Evolutionary conservation across 495 filamentous ascomycete genomes (phyloP).

Genomic region (Bombardia bombarda): DNA sequence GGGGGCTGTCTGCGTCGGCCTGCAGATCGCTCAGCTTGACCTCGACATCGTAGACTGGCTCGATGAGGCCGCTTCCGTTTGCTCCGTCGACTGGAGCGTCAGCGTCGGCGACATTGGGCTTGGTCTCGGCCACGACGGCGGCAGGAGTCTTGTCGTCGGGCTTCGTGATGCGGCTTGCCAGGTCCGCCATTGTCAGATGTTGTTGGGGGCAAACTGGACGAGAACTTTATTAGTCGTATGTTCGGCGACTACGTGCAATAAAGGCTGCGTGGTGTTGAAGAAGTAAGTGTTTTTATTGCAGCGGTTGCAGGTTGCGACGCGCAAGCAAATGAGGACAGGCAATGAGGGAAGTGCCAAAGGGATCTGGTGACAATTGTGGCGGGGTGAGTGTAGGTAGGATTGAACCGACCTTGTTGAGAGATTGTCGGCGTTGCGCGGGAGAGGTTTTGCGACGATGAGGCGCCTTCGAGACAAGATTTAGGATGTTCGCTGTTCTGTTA

Average conservation of each 20-base stretch:
- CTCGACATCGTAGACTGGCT: constrained; percentile 70
- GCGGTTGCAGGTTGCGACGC: neutral
- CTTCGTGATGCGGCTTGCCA: constrained; percentile 55
- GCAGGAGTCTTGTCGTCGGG: constrained; percentile 25
- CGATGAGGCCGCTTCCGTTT: constrained; percentile 50
- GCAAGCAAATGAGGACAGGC: too few species aligned
- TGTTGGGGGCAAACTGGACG: neutral
- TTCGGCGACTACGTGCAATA: too few species aligned
- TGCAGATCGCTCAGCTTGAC: constrained; percentile 89
- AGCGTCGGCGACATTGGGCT: constrained; percentile 11
- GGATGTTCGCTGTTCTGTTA: too few species aligned
- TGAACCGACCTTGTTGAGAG: too few species aligned
- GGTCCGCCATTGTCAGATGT: constrained; percentile 34
- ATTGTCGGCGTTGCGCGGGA: too few species aligned
- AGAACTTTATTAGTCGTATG: constrained; percentile 2
- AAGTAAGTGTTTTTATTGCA: neutral
- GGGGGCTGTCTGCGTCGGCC: constrained; percentile 74
- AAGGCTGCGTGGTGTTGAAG: too few species aligned
- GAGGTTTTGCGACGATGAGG: too few species aligned
- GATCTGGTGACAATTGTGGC: too few species aligned
- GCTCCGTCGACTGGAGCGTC: constrained; percentile 44
- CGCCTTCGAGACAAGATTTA: too few species aligned
- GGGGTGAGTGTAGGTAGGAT: too few species aligned
- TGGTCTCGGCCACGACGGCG: constrained; percentile 24
- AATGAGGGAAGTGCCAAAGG: too few species aligned